These are phyloP conservation scores for Psilocybe sp. DNA, from an alignment of 768 basidiomycete species.

Conservation along the genomic window DNA sequence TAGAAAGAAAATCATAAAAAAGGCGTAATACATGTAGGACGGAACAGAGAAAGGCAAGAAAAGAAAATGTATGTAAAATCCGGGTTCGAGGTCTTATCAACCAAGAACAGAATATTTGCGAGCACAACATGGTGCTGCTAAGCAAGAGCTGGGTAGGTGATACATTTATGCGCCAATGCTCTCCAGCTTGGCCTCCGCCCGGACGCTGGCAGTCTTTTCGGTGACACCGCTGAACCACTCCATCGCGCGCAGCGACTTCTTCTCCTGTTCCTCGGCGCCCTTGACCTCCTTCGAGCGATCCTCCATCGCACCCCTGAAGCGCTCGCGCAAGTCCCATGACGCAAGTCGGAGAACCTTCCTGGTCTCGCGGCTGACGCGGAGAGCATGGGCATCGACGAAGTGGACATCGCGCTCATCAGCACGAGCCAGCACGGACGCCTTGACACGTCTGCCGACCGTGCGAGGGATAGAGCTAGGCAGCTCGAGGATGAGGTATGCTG, in stretches of 20 bases:
- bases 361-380: conserved; percentile 77
- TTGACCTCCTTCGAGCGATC: conserved; percentile 74
- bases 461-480: conserved; percentile 86
- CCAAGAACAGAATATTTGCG: background rate
- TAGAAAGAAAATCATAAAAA: conserved; percentile 9
- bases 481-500: conserved; percentile 81
- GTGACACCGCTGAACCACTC: conserved; percentile 65
- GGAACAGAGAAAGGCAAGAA: background rate
- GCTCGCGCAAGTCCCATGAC: conserved; percentile 85
- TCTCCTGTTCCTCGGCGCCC: conserved; percentile 73
- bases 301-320: conserved; percentile 80
- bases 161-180: conserved; percentile 23
- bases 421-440: conserved; percentile 54
- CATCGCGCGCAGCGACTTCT: conserved; percentile 64
- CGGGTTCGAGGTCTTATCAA: background rate
- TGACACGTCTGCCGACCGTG: conserved; percentile 85
- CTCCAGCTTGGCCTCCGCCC: conserved; percentile 29
- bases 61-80: background rate
- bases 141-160: background rate
- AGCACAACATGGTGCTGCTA: background rate
- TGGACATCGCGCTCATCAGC: conserved; percentile 47
- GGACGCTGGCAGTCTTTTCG: conserved; percentile 42
- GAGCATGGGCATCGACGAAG: conserved; percentile 67
- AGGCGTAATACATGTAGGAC: background rate
- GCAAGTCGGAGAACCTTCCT: conserved; percentile 90